Conservation (phyloP, 116 monocot genomes). For the Papilionanthe hybrid region DNA sequence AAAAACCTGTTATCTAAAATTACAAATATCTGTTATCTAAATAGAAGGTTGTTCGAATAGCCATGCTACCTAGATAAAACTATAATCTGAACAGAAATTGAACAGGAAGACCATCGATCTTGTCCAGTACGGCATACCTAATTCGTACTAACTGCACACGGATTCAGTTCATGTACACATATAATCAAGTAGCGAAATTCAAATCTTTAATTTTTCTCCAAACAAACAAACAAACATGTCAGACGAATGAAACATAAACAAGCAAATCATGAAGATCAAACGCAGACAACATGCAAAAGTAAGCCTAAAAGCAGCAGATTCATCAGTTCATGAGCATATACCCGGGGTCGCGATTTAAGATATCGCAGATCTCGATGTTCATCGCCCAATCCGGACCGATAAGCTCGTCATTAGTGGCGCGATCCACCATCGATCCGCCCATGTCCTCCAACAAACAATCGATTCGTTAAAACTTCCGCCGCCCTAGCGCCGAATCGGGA, state of each 20-base stretch:
- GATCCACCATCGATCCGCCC: constrained; percentile 39
- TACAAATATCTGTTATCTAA: too few species aligned
- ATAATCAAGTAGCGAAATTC: too few species aligned
- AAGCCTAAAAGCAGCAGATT: background rate
- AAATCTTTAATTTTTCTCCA: too few species aligned
- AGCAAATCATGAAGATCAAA: background rate
- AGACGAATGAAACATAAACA: background rate
- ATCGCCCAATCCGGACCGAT: constrained; percentile 48
- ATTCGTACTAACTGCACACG: too few species aligned
- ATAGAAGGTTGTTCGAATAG: too few species aligned
- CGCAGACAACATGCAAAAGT: background rate
- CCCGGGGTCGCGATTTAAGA: constrained; percentile 38
- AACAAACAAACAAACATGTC: too few species aligned
- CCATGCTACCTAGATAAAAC: too few species aligned
- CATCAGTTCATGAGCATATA: background rate
- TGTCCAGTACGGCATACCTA: too few species aligned
- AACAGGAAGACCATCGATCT: too few species aligned
- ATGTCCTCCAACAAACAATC: constrained; percentile 8
- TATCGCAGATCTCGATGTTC: constrained; percentile 57
- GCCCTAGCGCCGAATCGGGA: background rate
- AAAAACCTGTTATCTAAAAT: too few species aligned
- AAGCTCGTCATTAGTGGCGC: constrained; percentile 48
- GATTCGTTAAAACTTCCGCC: background rate
- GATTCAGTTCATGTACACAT: too few species aligned
- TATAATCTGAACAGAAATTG: too few species aligned